A percentile compares a stretch with the other conserved stretches of the same genome.
Conservation (phyloP, 1,284 basidiomycete species). For the Moesziomyces sp. region DNA sequence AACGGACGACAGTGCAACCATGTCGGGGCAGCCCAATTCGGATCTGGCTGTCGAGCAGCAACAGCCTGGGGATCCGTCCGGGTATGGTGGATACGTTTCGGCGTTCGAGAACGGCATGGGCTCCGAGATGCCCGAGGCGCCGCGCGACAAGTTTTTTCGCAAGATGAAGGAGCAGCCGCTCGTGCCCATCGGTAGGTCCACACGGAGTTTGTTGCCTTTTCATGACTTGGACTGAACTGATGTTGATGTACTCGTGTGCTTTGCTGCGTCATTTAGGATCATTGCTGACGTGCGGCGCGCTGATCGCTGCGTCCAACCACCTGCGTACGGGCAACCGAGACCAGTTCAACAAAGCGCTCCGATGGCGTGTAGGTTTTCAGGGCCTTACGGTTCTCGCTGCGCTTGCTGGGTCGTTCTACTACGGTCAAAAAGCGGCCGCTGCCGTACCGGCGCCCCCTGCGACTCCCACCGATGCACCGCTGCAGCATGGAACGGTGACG, state of each 20-base stretch:
- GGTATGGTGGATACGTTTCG: neutral
- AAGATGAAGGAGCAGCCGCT: constrained; percentile 65
- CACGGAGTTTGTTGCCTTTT: too few relatives aligned
- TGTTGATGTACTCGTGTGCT: neutral
- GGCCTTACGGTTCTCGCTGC: constrained; percentile 64
- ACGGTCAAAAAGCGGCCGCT: constrained; percentile 40
- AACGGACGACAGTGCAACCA: constrained; percentile 2
- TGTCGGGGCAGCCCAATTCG: constrained; percentile 39
- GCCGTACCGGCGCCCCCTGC: constrained; percentile 28
- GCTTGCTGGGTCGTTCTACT: constrained; percentile 57
- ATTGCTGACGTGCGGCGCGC: constrained; percentile 59
- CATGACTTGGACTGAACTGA: neutral
- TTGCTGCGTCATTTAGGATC: constrained; percentile 45
- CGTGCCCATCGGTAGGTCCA: constrained; percentile 62
- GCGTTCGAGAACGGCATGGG: constrained; percentile 3
- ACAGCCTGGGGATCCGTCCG: constrained; percentile 27
- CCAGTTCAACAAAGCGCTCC: constrained; percentile 62
- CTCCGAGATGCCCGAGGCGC: constrained; percentile 37
- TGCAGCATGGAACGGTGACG: constrained; percentile 28
- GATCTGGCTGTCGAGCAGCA: constrained; percentile 38
- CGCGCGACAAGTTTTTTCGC: constrained; percentile 58
- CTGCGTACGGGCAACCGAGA: constrained; percentile 62
- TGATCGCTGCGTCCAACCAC: constrained; percentile 60
- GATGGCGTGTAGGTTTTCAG: constrained; percentile 66
- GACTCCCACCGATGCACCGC: constrained; percentile 13